Percentiles rank a stretch among this genome's conserved stretches.
Evolutionary conservation across 768 basidiomycete species (phyloP).

Genomic region (Crepidotus variabilis): DNA sequence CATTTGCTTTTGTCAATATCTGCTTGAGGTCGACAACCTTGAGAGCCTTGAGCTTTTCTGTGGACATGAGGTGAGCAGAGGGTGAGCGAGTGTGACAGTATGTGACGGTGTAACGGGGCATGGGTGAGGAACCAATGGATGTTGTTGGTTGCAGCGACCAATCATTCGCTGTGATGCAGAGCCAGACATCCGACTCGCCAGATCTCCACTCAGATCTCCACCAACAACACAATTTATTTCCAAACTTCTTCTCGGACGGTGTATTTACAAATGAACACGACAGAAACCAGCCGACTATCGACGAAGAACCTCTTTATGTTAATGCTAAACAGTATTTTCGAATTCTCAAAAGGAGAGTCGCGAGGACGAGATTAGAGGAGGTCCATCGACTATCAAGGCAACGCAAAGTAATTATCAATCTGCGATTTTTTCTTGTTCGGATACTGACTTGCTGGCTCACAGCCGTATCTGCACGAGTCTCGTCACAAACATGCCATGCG

Average conservation of each 20-base stretch:
- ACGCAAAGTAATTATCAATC: constrained; percentile 69
- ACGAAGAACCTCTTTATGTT: constrained; percentile 98
- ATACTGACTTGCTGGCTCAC: constrained; percentile 3
- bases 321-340: constrained; percentile 99
- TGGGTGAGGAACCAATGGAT: background rate
- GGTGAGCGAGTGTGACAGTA: constrained; percentile 18
- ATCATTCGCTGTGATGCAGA: constrained; percentile 25
- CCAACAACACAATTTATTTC: constrained; percentile 12
- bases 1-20: constrained; percentile 50
- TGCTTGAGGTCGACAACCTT: constrained; percentile 70
- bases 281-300: constrained; percentile 40
- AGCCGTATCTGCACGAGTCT: constrained; percentile 98
- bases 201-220: constrained; percentile 20
- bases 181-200: constrained; percentile 16
- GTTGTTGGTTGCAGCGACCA: constrained; percentile 15
- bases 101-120: constrained; percentile 14
- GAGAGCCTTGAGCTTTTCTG: constrained; percentile 48
- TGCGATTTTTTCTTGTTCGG: constrained; percentile 4
- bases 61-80: constrained; percentile 26
- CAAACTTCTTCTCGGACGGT: constrained; percentile 24
- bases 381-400: constrained; percentile 89
- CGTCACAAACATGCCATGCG: constrained; percentile 98
- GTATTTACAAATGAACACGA: constrained; percentile 19
- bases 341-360: constrained; percentile 92
- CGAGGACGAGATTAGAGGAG: constrained; percentile 89